phyloP scores from a whole-genome alignment of 2,329 filamentous ascomycete genomes.

The Xylaria sp. region DNA sequence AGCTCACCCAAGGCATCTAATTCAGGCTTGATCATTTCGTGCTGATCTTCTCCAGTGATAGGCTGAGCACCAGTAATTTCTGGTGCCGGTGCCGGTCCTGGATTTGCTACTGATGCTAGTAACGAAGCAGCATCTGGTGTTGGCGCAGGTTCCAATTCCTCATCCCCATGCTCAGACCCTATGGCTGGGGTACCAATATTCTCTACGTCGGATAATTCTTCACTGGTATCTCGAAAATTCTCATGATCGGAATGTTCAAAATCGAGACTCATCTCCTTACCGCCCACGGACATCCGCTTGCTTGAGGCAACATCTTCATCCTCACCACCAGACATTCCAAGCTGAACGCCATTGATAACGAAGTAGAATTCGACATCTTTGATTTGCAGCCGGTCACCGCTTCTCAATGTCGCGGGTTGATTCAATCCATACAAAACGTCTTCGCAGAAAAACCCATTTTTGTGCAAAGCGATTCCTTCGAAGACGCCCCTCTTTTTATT shows the following conservation, averaged over 20 bases:
- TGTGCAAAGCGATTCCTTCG: constrained; percentile 69
- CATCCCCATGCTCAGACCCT: constrained; percentile 49
- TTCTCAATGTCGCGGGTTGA: constrained; percentile 67
- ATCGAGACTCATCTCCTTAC: constrained; percentile 79
- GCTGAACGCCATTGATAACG: constrained; percentile 71
- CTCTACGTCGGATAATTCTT: constrained; percentile 60
- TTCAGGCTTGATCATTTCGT: constrained; percentile 30
- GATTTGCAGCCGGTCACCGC: constrained; percentile 76
- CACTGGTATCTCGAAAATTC: constrained; percentile 67
- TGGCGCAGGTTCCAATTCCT: constrained; percentile 12
- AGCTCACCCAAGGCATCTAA: constrained; percentile 31
- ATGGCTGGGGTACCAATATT: constrained; percentile 55
- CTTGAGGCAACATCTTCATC: constrained; percentile 61
- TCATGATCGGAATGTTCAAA: constrained; percentile 73
- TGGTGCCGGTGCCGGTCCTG: constrained; percentile 1
- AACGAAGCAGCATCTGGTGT: constrained; percentile 44
- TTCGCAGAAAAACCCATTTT: constrained; percentile 77
- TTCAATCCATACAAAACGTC: constrained; percentile 64
- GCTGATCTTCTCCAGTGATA: constrained; percentile 22
- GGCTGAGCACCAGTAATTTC: constrained; percentile 20
- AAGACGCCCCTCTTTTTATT: constrained; percentile 72
- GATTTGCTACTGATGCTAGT: constrained; percentile 4
- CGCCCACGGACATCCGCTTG: constrained; percentile 65
- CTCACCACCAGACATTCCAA: constrained; percentile 67
- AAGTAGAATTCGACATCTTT: constrained; percentile 77